Evolutionary conservation across 306 rosid genomes (phyloP).

Genomic region (Purshia tridentata): DNA sequence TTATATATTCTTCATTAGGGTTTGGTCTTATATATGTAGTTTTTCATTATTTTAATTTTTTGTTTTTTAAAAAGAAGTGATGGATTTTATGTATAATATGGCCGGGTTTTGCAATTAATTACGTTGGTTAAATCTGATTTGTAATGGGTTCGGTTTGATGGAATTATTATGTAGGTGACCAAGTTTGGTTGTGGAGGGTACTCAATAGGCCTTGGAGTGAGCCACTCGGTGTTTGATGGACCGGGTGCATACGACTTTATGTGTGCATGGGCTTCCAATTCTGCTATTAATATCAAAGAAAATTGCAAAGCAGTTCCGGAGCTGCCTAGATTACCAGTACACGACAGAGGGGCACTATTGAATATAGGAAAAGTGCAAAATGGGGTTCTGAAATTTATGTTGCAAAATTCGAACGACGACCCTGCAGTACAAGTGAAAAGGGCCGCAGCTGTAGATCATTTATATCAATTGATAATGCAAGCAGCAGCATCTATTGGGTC

Average conservation of each 20-base stretch:
- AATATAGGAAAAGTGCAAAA: not conserved
- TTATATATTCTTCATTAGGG: slow-evolving; percentile 12
- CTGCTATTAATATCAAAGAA: slow-evolving; percentile 35
- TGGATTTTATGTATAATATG: too few species aligned
- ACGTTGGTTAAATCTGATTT: not conserved
- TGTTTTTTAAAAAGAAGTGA: too few species aligned
- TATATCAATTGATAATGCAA: slow-evolving; percentile 65
- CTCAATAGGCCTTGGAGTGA: slow-evolving; percentile 67
- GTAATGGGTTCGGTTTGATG: not conserved
- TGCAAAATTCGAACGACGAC: not conserved
- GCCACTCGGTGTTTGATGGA: slow-evolving; percentile 78
- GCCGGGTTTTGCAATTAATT: too few species aligned
- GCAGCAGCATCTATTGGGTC: slow-evolving; percentile 20
- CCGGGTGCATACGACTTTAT: slow-evolving; percentile 66
- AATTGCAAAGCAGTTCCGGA: slow-evolving; percentile 7
- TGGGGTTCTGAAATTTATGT: not conserved
- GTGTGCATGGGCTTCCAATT: slow-evolving; percentile 66
- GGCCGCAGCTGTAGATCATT: slow-evolving; percentile 63
- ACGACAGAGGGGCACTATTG: slow-evolving; percentile 53
- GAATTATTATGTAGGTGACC: slow-evolving; percentile 46
- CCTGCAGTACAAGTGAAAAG: not conserved
- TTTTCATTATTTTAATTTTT: not conserved
- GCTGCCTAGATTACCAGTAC: slow-evolving; percentile 49
- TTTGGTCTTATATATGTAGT: not conserved
- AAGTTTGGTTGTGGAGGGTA: slow-evolving; percentile 81